These are phyloP conservation scores for Fusarium sulawesiense DNA, from an alignment of 2,329 filamentous ascomycete genomes.

Conservation along the genomic window DNA sequence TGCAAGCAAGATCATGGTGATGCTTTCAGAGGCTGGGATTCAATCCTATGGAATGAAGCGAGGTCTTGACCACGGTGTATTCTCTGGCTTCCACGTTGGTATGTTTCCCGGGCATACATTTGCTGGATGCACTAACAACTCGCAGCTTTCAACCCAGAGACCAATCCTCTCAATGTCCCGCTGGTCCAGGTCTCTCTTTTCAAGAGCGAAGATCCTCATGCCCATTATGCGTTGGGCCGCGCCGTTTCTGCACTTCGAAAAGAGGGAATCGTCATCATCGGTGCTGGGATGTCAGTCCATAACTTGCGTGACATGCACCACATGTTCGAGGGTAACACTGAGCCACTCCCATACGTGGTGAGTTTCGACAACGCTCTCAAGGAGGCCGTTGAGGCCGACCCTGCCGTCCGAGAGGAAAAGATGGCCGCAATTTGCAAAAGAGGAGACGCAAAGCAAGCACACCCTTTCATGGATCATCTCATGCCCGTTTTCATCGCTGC, in stretches of 20 bases:
- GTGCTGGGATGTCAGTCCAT: constrained; percentile 80
- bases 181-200: constrained; percentile 80
- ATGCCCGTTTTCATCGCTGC: constrained; percentile 62
- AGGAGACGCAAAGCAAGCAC: constrained; percentile 60
- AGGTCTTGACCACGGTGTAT: constrained; percentile 81
- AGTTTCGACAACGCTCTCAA: constrained; percentile 76
- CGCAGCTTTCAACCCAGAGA: constrained; percentile 68
- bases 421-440: constrained; percentile 56
- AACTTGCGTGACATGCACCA: constrained; percentile 67
- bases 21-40: constrained; percentile 68
- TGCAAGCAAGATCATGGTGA: constrained; percentile 66
- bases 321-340: constrained; percentile 52
- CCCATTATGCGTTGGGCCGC: constrained; percentile 75
- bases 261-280: constrained; percentile 74
- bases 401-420: constrained; percentile 52
- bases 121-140: constrained; percentile 11
- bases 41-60: constrained; percentile 68
- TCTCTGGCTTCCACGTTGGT: constrained; percentile 71
- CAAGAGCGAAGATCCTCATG: constrained; percentile 69
- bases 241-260: constrained; percentile 74
- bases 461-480: constrained; percentile 62
- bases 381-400: constrained; percentile 67
- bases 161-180: constrained; percentile 72
- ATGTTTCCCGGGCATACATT: neutral
- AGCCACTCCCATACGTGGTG: constrained; percentile 66